phyloP scores from a whole-genome alignment of 1,284 basidiomycete genomes.

The Sutorius eximius region DNA sequence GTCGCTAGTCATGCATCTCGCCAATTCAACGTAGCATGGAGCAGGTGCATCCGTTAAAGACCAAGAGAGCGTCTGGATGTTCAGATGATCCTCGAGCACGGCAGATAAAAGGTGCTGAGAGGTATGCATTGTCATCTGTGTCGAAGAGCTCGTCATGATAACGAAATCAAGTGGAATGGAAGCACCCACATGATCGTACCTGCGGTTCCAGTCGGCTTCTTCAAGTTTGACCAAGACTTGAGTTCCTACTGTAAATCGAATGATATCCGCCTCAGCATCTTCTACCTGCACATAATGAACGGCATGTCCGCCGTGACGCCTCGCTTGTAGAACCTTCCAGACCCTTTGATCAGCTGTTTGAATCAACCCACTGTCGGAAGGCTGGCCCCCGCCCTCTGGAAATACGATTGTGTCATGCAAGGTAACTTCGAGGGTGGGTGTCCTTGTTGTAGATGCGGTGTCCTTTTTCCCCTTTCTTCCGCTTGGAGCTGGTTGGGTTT shows the following conservation, averaged over 20 bases:
- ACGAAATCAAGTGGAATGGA: neutral
- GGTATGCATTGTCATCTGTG: constrained; percentile 80
- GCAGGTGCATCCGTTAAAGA: constrained; percentile 67
- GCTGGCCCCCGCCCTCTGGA: constrained; percentile 88
- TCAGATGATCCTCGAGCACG: constrained; percentile 65
- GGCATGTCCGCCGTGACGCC: constrained; percentile 72
- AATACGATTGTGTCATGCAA: constrained; percentile 85
- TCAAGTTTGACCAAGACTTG: constrained; percentile 58
- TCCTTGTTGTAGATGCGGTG: constrained; percentile 42
- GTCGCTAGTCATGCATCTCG: constrained; percentile 61
- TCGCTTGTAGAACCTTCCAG: constrained; percentile 70
- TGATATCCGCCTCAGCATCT: constrained; percentile 43
- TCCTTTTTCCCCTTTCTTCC: constrained; percentile 48
- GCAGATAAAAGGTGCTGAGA: constrained; percentile 85
- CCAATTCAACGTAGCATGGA: constrained; percentile 78
- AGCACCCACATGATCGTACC: constrained; percentile 73
- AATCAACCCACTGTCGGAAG: constrained; percentile 73
- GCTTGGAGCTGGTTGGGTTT: constrained; percentile 40
- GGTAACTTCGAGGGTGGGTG: constrained; percentile 61
- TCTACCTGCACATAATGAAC: constrained; percentile 71
- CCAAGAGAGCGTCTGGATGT: constrained; percentile 84
- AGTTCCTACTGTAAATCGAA: constrained; percentile 49
- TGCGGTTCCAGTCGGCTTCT: constrained; percentile 64
- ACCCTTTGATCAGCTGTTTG: constrained; percentile 41
- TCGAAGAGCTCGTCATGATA: neutral